Evolutionary conservation across 129 eudicot species (phyloP), one percentile per base, ranked within the genome.

Genomic region (Deinandra increscens): DNA sequence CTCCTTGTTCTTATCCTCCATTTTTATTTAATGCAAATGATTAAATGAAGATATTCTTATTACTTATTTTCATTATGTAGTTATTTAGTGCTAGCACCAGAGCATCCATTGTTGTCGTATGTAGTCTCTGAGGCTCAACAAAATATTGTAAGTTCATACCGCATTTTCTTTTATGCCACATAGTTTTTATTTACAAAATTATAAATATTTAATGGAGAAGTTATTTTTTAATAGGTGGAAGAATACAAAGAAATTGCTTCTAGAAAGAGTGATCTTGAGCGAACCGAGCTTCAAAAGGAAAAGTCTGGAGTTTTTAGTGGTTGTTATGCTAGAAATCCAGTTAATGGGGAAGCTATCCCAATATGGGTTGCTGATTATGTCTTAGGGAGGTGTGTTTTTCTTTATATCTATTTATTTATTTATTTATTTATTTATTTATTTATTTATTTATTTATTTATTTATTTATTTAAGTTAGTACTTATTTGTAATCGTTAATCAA

Each of bases 291-390:
- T 72, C 96, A 93, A 61, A 93, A 93, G 74, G 98, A 89, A 36
- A 93, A 93, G 72, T 85, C 96, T 12, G 98, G 98, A 18, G 98
- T 93, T 18, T 93, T 89, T 78, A 87, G 81, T 71, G 98, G 98
- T 60, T 73, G 87, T 64, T 93, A 89, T 85, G 98, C 97, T 55
- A 81, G 71, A 82, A 93, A 93, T 85, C 92, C 98, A 44, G 91
- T 82, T 60, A 93, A 78, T 61, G 95, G 92, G 17, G 82, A 79
- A 75, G 74, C 95, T 42, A 87, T 93, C 72, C 98, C 97, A 34
- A 89, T 93, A 79, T 93, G 95, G 91, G 80, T 93, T 23, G 98
- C 96, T 26, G 98, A 93, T 80, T 93, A 93, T 68, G 98, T 93
- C 81, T 80, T 93, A 73, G 97, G 97, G 60, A 93, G 98, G 98